These are phyloP conservation scores for Persicaria tinctoria DNA, from an alignment of 148 eudicot species.

Conservation along the genomic window DNA sequence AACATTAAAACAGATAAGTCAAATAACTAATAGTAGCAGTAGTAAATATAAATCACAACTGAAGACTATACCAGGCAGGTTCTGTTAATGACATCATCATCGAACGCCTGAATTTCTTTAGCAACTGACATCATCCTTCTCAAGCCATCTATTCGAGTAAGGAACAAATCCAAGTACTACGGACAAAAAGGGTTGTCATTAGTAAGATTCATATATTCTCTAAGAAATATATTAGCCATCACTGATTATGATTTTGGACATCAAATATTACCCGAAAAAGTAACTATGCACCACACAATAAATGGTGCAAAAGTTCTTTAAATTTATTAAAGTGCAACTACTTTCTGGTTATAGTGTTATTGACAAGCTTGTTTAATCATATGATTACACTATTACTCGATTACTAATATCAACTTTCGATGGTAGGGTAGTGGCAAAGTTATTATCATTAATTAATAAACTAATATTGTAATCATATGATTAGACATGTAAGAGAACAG, in stretches of 20 bases:
- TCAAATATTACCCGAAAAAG: neutral
- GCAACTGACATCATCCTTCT: slow-evolving; percentile 66
- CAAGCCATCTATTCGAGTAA: slow-evolving; percentile 86
- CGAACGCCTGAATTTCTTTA: slow-evolving; percentile 45
- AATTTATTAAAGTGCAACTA: too few species aligned
- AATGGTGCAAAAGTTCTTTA: neutral
- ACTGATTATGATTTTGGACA: neutral
- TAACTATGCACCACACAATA: neutral
- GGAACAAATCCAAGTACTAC: slow-evolving; percentile 86
- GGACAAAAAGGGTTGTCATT: slow-evolving; percentile 11
- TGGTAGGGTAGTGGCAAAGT: neutral
- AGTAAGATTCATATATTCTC: neutral
- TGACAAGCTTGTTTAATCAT: too few species aligned
- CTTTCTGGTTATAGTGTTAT: too few species aligned
- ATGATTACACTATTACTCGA: too few species aligned
- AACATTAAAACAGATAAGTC: neutral
- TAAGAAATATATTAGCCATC: neutral
- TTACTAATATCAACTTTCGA: too few species aligned
- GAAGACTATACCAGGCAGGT: slow-evolving; percentile 61
- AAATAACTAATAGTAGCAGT: neutral
- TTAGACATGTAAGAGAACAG: neutral
- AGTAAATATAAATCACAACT: neutral
- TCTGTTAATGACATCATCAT: slow-evolving; percentile 56
- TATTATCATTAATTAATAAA: neutral
- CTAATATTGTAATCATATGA: neutral